Conservation (phyloP, 2,329 filamentous ascomycete genomes). For the Rhytidhysteron rufulum region DNA sequence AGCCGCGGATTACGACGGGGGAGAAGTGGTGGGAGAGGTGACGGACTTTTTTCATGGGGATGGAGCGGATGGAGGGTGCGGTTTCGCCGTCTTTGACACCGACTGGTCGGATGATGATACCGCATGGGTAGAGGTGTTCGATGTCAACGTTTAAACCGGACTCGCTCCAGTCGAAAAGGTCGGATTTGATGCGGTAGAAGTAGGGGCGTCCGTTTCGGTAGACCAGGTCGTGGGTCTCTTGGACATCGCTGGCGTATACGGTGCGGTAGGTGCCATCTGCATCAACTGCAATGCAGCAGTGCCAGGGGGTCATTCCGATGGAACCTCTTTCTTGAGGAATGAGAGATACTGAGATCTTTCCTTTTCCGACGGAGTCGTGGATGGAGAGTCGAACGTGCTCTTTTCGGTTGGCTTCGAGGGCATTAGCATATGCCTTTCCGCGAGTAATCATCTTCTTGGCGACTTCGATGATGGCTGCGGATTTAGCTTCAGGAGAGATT, state of each 20-base stretch:
- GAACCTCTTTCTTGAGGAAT: constrained; percentile 15
- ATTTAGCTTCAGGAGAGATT: constrained; percentile 1
- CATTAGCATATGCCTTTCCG: constrained; percentile 18
- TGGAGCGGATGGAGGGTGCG: constrained; percentile 40
- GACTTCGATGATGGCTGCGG: constrained; percentile 17
- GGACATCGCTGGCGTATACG: not conserved
- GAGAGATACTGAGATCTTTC: constrained; percentile 26
- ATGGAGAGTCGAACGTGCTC: constrained; percentile 26
- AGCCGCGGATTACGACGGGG: constrained; percentile 52
- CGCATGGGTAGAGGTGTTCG: constrained; percentile 8
- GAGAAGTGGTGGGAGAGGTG: constrained; percentile 49
- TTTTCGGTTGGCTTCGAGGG: too few relatives aligned
- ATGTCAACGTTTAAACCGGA: constrained; percentile 1
- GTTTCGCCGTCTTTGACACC: too few relatives aligned
- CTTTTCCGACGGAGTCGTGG: constrained; percentile 26
- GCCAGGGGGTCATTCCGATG: constrained; percentile 22
- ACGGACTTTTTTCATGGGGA: constrained; percentile 46
- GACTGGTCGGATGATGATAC: constrained; percentile 5
- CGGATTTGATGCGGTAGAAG: constrained; percentile 5
- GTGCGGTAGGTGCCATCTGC: not conserved
- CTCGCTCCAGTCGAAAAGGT: constrained; percentile 3
- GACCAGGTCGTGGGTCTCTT: constrained; percentile 2
- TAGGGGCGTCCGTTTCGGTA: constrained; percentile 2
- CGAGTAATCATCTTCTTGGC: constrained; percentile 24
- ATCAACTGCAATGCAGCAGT: constrained; percentile 6